Percentiles rank a stretch among this genome's conserved stretches.
phyloP scores from a whole-genome alignment of 208 protist genomes.

The Plasmodiophora brassicae region DNA sequence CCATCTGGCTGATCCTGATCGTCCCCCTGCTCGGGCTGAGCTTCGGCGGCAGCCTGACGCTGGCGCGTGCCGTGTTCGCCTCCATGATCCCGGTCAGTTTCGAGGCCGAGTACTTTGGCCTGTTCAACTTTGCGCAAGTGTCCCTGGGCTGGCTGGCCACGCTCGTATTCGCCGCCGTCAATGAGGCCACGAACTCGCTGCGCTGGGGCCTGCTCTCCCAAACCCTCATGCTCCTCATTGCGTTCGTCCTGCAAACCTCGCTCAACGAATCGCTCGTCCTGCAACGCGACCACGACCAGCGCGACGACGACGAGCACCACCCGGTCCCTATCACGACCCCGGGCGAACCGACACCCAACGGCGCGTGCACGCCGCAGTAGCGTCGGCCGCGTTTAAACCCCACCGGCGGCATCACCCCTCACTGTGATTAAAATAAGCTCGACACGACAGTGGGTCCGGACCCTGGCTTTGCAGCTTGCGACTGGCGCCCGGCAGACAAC shows the following conservation, averaged over 20 bases:
- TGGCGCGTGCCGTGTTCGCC: not conserved
- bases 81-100: not conserved
- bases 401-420: too few species aligned
- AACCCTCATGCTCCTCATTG: not conserved
- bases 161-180: not conserved
- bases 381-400: too few species aligned
- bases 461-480: too few species aligned
- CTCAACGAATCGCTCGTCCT: too few species aligned
- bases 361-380: too few species aligned
- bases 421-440: too few species aligned
- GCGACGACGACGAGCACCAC: too few species aligned
- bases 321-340: too few species aligned
- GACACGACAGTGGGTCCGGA: too few species aligned
- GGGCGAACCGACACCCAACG: too few species aligned
- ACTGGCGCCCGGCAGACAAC: too few species aligned
- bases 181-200: not conserved
- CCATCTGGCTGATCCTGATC: not conserved
- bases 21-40: not conserved
- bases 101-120: slow-evolving; percentile 5
- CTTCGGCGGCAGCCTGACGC: not conserved
- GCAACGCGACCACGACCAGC: too few species aligned
- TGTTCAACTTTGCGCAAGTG: not conserved
- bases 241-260: not conserved
- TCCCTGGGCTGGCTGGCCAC: not conserved
- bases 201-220: not conserved